phyloP scores from a whole-genome alignment of 805 yeast species.

The Dipodascus albidus region DNA sequence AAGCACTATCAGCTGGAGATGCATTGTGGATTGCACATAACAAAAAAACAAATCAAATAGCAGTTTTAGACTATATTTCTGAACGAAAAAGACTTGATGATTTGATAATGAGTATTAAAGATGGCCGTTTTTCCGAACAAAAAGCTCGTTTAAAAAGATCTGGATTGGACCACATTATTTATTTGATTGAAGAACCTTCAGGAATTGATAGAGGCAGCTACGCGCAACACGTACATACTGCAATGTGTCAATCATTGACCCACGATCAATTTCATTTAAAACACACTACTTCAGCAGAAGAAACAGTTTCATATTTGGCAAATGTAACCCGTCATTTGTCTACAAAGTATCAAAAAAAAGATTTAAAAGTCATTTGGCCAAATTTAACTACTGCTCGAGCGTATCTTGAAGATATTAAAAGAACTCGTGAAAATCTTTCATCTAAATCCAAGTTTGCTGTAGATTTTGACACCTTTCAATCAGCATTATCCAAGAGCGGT shows the following conservation, averaged over 20 bases:
- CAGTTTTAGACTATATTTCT: slow-evolving; percentile 68
- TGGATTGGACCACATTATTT: slow-evolving; percentile 55
- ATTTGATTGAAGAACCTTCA: slow-evolving; percentile 68
- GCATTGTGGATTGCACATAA: slow-evolving; percentile 79
- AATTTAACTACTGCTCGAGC: slow-evolving; percentile 30
- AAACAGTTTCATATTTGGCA: slow-evolving; percentile 51
- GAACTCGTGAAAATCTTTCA: neutral
- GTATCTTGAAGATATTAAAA: neutral
- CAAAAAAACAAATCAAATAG: slow-evolving; percentile 43
- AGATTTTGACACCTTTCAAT: slow-evolving; percentile 46
- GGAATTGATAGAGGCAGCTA: slow-evolving; percentile 24
- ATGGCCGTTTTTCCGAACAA: slow-evolving; percentile 85
- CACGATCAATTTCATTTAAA: slow-evolving; percentile 56
- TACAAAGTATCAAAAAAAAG: slow-evolving; percentile 28
- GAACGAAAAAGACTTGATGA: slow-evolving; percentile 90
- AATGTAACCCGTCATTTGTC: slow-evolving; percentile 36
- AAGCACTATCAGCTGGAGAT: slow-evolving; percentile 73
- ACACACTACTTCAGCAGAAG: slow-evolving; percentile 60
- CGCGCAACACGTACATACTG: slow-evolving; percentile 58
- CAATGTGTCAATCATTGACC: slow-evolving; percentile 59
- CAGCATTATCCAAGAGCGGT: slow-evolving; percentile 56
- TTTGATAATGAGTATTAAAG: slow-evolving; percentile 67
- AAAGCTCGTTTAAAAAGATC: slow-evolving; percentile 62
- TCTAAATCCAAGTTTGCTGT: slow-evolving; percentile 30
- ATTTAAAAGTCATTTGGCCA: slow-evolving; percentile 34